Percentiles rank a stretch among this genome's conserved stretches.
Conservation (phyloP, 1,139 yeast genomes). For the Suhomyces bribrorum region DNA sequence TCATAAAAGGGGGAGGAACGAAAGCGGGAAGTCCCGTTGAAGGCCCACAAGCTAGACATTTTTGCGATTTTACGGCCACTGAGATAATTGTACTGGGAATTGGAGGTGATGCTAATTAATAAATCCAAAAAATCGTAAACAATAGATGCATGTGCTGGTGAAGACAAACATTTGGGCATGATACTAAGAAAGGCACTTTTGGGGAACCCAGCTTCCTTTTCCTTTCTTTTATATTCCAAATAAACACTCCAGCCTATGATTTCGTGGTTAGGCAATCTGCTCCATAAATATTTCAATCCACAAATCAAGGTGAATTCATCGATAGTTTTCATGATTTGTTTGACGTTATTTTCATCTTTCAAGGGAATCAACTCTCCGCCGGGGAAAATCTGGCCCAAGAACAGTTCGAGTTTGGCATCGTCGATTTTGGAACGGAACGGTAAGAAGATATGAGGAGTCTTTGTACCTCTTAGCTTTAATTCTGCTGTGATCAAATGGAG, state of each 20-base stretch:
- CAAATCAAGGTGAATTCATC: slow-evolving; percentile 72
- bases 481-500: slow-evolving; percentile 68
- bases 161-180: slow-evolving; percentile 80
- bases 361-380: slow-evolving; percentile 42
- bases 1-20: slow-evolving; percentile 39
- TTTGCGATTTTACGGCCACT: slow-evolving; percentile 79
- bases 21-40: slow-evolving; percentile 39
- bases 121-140: slow-evolving; percentile 85
- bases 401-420: slow-evolving; percentile 54
- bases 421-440: slow-evolving; percentile 70
- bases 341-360: slow-evolving; percentile 33
- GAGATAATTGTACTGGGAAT: slow-evolving; percentile 75
- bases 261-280: slow-evolving; percentile 76
- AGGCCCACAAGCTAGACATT: slow-evolving; percentile 90
- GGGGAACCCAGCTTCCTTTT: slow-evolving; percentile 66
- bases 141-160: slow-evolving; percentile 87
- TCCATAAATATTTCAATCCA: slow-evolving; percentile 81
- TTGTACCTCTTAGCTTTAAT: slow-evolving; percentile 56
- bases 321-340: slow-evolving; percentile 41
- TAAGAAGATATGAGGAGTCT: slow-evolving; percentile 62
- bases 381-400: slow-evolving; percentile 56
- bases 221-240: slow-evolving; percentile 64
- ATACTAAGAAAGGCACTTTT: slow-evolving; percentile 70
- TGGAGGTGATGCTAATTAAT: slow-evolving; percentile 77
- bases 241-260: slow-evolving; percentile 87